Base-by-base conservation (phyloP, 2,329 filamentous ascomycete genomes). In the Exserohilum turcica region DNA sequence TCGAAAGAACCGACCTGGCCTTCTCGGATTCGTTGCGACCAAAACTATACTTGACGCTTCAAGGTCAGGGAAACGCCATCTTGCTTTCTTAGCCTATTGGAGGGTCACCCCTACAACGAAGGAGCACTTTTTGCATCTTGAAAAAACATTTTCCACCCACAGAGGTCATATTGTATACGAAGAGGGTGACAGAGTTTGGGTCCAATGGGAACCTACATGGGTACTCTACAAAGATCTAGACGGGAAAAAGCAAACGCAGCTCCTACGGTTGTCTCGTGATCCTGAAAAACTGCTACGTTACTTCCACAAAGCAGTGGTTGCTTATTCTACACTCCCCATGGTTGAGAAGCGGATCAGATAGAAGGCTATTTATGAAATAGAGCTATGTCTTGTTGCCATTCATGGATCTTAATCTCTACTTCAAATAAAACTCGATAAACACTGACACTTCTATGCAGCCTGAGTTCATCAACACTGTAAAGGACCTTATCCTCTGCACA, bases 131-230 rank as follows among this genome's bases (percentile, higher is more conserved):
- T 47, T 36, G 16, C 7, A 50, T 50, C 29, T 59, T n/a, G 33
- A 59, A 18, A 13, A 46, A 39, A 33, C 39, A 10, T 59, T 38
- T 43, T 42, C 46, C 7, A 59, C 49, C 43, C n/a, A 54, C 27
- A 6, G 21, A 32, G 49, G 56, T 5, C 27, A 35, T 8, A 53
- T 59, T 29, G 35, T 59, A 42, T 29, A 59, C 42, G 33, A 36
- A 10, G 35, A 59, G 43, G 1, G 7, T 6, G 48, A 45, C 6
- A 48, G 15, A 39, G 56, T 59, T 43, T 59, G 27, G 56, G 35
- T 59, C 44, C 46, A 59, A 33, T 59, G 16, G 56, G 49, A 59
- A 43, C 56, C 49, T 31, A 59, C 52, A 10, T 59, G 32, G 56
- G 56, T 59, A 16, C 36, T 52, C 24, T 51, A 53, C 33, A 6